Evolutionary conservation across 2,329 filamentous ascomycete genomes (phyloP).

Genomic region (Exserohilum rostratum): DNA sequence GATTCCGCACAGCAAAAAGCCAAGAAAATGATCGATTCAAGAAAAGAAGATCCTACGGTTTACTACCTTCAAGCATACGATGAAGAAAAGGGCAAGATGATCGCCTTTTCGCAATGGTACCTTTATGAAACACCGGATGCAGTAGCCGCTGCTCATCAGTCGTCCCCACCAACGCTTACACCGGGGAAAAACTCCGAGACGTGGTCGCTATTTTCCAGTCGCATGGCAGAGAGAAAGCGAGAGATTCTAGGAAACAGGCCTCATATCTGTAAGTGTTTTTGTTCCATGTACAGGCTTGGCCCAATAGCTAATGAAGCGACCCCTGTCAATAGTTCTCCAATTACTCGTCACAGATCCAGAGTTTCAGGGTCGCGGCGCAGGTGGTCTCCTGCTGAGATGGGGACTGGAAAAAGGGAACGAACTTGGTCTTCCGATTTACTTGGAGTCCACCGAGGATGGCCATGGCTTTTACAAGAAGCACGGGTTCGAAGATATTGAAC

Average conservation of each 20-base stretch:
- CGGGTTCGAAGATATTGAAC: slow-evolving; percentile 32
- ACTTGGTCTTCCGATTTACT: slow-evolving; percentile 29
- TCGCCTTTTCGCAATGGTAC: slow-evolving; percentile 40
- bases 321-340: slow-evolving; percentile 29
- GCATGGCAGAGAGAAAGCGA: slow-evolving; percentile 23
- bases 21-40: slow-evolving; percentile 12
- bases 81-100: slow-evolving; percentile 29
- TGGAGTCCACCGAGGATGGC: slow-evolving; percentile 31
- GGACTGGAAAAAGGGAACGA: slow-evolving; percentile 31
- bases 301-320: neutral
- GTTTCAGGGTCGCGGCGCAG: slow-evolving; percentile 33
- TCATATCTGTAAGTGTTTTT: slow-evolving; percentile 33
- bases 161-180: slow-evolving; percentile 21
- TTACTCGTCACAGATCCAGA: slow-evolving; percentile 37
- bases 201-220: slow-evolving; percentile 31
- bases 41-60: slow-evolving; percentile 19
- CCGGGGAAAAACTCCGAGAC: slow-evolving; percentile 31
- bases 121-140: slow-evolving; percentile 30
- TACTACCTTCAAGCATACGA: slow-evolving; percentile 34
- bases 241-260: slow-evolving; percentile 27
- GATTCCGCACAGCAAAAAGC: slow-evolving; percentile 14
- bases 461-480: slow-evolving; percentile 34
- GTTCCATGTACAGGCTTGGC: neutral
- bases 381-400: slow-evolving; percentile 28
- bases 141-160: slow-evolving; percentile 13